Conservation (phyloP, 805 yeast genomes). For the Lachancea kluyveri region DNA sequence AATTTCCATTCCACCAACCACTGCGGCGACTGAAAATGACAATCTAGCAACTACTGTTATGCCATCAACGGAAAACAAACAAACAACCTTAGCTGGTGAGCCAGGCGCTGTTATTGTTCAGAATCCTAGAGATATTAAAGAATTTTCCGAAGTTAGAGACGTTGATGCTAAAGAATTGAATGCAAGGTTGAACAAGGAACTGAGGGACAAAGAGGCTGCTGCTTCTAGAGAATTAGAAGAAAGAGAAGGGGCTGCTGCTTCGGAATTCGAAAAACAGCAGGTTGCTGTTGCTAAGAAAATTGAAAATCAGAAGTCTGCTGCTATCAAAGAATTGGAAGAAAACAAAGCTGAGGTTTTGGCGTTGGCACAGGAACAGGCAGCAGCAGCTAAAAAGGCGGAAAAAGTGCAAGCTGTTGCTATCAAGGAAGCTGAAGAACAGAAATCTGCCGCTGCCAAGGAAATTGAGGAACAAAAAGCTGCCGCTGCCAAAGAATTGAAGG, state of each 20-base stretch:
- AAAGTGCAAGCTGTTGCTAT: conserved; percentile 1
- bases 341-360: not conserved
- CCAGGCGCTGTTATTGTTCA: conserved; percentile 57
- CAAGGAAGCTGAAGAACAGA: not conserved
- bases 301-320: too few relatives aligned
- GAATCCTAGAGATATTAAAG: conserved; percentile 59
- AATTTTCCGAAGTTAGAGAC: conserved; percentile 49
- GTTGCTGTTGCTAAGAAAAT: not conserved
- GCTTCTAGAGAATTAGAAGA: conserved; percentile 1
- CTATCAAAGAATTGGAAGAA: conserved; percentile 4
- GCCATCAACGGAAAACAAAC: conserved; percentile 37
- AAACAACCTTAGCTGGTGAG: conserved; percentile 46
- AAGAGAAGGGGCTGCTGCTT: conserved; percentile 2
- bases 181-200: conserved; percentile 30
- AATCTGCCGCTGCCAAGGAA: conserved; percentile 1
- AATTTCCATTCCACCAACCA: conserved; percentile 14
- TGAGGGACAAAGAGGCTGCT: conserved; percentile 10
- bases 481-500: too few relatives aligned
- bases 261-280: too few relatives aligned
- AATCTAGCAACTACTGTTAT: conserved; percentile 32
- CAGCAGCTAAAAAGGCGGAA: not conserved
- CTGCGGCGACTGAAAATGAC: conserved; percentile 10
- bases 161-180: conserved; percentile 58
- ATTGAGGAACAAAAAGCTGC: too few relatives aligned
- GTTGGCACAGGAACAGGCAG: too few relatives aligned